These are phyloP conservation scores for Pestalotiopsis sp. DNA, from an alignment of 2,329 filamentous ascomycete species.

Conservation along the genomic window DNA sequence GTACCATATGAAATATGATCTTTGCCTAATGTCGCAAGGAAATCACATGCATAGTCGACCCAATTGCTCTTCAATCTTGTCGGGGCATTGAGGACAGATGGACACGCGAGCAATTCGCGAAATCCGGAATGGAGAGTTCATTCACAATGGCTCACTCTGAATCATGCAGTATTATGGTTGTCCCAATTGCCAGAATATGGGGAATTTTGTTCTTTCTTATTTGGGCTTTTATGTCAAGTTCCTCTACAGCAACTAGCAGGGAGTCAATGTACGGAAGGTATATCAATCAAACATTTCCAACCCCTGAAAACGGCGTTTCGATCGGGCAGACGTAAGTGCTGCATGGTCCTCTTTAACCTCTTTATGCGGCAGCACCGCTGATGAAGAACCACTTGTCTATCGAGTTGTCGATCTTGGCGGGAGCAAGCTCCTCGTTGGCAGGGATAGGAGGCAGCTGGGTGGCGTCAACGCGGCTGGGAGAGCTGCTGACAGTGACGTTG, in stretches of 20 bases:
- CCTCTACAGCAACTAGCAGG: neutral
- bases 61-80: no score
- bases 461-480: conserved; percentile 68
- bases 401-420: conserved; percentile 89
- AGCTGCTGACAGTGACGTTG: conserved; percentile 77
- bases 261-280: conserved; percentile 7
- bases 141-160: no score
- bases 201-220: neutral
- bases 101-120: no score
- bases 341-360: neutral
- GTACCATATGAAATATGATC: no score
- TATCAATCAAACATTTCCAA: neutral
- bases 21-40: no score
- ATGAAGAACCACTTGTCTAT: conserved; percentile 99
- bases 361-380: conserved; percentile 85
- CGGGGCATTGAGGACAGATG: no score
- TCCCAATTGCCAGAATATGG: neutral
- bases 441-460: conserved; percentile 77
- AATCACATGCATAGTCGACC: no score
- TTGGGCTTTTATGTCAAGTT: neutral
- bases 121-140: no score
- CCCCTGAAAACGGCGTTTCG: neutral
- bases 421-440: conserved; percentile 72
- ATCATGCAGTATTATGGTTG: no score
- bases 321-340: neutral